Base-by-base conservation (phyloP, 2,329 filamentous ascomycete species). In the Fusarium miscanthi region DNA sequence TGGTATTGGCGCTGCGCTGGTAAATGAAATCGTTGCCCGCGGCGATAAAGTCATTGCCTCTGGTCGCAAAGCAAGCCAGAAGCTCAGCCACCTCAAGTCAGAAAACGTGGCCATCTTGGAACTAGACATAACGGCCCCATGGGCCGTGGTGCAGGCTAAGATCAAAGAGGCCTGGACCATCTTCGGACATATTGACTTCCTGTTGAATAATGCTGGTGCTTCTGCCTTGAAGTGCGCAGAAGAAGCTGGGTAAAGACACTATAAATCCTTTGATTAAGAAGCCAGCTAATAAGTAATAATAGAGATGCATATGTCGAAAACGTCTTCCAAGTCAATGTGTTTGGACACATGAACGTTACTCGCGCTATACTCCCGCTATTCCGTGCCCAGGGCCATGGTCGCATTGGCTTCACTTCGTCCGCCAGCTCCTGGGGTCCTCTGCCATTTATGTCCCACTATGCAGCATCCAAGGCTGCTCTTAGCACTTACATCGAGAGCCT, bases 231-330 rank as follows among this genome's bases (percentile, higher is more conserved):
- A 21, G 49, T 52, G 49, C 17, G 49, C 31, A 11, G 49, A 52
- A 52, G 49, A 52, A 3, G 49, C 49, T 11, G 49, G 37, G 49
- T 52, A 37, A 37, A 2, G 5, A 12, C 10, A 3, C 9, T 11
- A 6, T 21, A 3, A 16, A 3, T 17, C 5, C 19, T 27, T n/a
- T 3, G 3, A 17, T 8, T 0, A 5, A 16, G 3, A 16, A 27
- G 17, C 13, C 9, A 16, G 49, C 19, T 52, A 12, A 52, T 4
- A 7, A 21, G 1, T 7, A 8, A 27, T n/a, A 13, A 27, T 6
- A 52, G 33, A 5, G 49, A 52, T 9, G 9, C 3, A n/a, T 52
- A 52, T 7, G 33, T 52, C 13, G 7, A 37, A 2, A 27, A 12
- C 9, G 33, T 52, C 13, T 52, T 52, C 17, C 33, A 52, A 5